Conservation (phyloP, 2,329 filamentous ascomycete genomes). For the Nemania sp. region DNA sequence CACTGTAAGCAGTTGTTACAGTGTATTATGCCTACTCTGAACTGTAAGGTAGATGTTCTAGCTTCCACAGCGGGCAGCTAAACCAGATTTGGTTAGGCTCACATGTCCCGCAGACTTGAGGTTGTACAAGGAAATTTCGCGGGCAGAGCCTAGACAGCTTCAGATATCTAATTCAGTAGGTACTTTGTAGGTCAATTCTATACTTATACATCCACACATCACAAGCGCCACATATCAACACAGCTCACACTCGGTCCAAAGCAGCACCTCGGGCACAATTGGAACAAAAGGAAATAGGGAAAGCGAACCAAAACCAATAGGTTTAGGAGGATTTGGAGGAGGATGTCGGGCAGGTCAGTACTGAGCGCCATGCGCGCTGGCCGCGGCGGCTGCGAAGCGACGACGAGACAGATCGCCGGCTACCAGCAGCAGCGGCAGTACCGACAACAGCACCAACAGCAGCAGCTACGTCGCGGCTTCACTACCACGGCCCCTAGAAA, state of each 20-base stretch:
- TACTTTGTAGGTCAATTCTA: too few species aligned
- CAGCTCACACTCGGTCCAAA: too few species aligned
- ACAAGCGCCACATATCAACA: too few species aligned
- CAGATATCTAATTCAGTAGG: too few species aligned
- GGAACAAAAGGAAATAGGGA: too few species aligned
- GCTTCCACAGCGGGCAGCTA: too few species aligned
- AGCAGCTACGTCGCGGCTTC: neutral
- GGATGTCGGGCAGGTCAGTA: constrained; percentile 37
- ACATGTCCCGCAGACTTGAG: neutral
- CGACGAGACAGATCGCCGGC: constrained; percentile 31
- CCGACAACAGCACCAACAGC: too few species aligned
- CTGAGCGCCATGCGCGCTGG: constrained; percentile 32
- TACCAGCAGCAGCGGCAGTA: constrained; percentile 15
- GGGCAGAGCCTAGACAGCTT: too few species aligned
- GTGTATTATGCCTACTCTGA: neutral
- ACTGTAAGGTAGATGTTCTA: neutral
- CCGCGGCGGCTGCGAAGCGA: constrained; percentile 33
- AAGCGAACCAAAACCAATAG: neutral
- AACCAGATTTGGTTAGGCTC: neutral
- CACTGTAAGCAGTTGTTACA: too few species aligned
- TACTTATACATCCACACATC: too few species aligned
- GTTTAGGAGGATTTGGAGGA: neutral
- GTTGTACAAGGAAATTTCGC: neutral
- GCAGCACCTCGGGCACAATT: too few species aligned
- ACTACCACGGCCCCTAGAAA: constrained; percentile 6